Conservation (phyloP, 257 asterid genomes). For the Eustoma russellianum region DNA sequence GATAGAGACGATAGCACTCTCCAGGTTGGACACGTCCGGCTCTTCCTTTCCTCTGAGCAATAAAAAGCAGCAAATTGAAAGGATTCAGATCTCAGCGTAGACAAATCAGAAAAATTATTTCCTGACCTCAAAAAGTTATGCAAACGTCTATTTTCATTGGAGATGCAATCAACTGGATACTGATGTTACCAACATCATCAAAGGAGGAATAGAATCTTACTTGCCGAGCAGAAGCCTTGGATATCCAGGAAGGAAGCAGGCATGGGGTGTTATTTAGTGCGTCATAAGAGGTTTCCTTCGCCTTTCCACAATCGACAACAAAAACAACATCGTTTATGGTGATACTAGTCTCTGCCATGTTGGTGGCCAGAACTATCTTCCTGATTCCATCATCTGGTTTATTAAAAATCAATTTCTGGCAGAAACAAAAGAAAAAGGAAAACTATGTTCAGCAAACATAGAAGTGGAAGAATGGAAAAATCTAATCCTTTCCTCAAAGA, state of each 20-base stretch:
- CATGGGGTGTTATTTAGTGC: conserved; percentile 95
- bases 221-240: conserved; percentile 94
- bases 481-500: too few relatives aligned
- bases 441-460: neutral
- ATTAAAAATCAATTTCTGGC: conserved; percentile 77
- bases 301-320: conserved; percentile 95
- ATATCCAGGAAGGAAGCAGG: conserved; percentile 93
- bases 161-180: neutral
- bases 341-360: conserved; percentile 96
- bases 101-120: neutral
- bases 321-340: conserved; percentile 93
- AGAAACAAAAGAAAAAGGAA: neutral
- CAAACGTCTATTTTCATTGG: neutral
- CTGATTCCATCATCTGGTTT: conserved; percentile 77
- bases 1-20: conserved; percentile 94
- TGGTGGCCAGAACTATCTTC: conserved; percentile 93
- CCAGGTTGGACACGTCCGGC: conserved; percentile 99
- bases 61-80: conserved; percentile 9
- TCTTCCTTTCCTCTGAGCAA: conserved; percentile 83
- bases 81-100: neutral
- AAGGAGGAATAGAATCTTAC: conserved; percentile 23
- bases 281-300: conserved; percentile 95
- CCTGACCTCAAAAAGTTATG: neutral
- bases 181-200: neutral
- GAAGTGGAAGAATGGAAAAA: too few relatives aligned